Percentiles rank a stretch among this genome's conserved stretches.
Evolutionary conservation across 2,329 filamentous ascomycete species (phyloP).

Genomic region (Lecanicillium sp.): DNA sequence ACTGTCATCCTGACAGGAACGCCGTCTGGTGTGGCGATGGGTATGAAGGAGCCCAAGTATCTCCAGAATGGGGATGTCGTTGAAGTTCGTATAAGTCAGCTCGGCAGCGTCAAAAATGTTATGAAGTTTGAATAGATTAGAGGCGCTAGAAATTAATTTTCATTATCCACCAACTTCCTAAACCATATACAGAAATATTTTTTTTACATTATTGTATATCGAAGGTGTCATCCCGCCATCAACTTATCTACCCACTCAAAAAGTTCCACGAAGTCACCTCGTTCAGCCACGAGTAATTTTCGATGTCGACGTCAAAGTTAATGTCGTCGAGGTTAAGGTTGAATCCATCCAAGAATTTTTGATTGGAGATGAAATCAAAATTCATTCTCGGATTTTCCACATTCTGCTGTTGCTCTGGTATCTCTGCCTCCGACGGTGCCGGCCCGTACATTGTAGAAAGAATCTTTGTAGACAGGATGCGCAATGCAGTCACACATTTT

Average conservation of each 20-base stretch:
- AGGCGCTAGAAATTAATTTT: too few species aligned
- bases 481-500: slow-evolving; percentile 27
- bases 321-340: slow-evolving; percentile 23
- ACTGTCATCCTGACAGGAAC: slow-evolving; percentile 47
- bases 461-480: slow-evolving; percentile 30
- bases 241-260: slow-evolving; percentile 22
- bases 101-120: slow-evolving; percentile 30
- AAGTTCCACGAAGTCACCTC: slow-evolving; percentile 27
- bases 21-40: slow-evolving; percentile 41
- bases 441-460: slow-evolving; percentile 11
- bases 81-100: slow-evolving; percentile 34
- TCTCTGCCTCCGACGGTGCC: neutral
- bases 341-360: neutral
- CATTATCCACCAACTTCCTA: too few species aligned
- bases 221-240: too few species aligned
- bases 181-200: too few species aligned
- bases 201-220: too few species aligned
- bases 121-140: slow-evolving; percentile 34
- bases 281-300: slow-evolving; percentile 30
- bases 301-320: slow-evolving; percentile 25
- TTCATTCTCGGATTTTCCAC: neutral
- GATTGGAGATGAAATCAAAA: neutral
- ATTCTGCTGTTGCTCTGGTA: neutral
- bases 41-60: slow-evolving; percentile 37
- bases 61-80: slow-evolving; percentile 38